These are phyloP conservation scores for Fusarium floridanum DNA, from an alignment of 2,329 filamentous ascomycete genomes.

Conservation along the genomic window DNA sequence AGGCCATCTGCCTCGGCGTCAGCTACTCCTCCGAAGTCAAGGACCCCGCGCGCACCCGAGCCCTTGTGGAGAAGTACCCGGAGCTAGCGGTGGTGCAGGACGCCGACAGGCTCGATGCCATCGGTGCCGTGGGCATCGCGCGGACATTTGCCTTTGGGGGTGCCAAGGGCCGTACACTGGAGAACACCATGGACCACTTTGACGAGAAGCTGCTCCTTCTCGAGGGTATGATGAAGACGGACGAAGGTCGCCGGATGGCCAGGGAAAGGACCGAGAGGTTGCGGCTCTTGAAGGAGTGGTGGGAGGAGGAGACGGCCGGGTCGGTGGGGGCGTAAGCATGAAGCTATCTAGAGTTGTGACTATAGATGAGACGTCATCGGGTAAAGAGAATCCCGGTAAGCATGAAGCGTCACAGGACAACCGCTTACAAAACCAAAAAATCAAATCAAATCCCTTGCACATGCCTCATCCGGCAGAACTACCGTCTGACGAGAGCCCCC, in stretches of 20 bases:
- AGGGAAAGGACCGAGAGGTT: conserved; percentile 66
- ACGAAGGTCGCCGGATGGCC: conserved; percentile 65
- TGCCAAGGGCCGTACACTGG: conserved; percentile 70
- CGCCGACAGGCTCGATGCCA: conserved; percentile 90
- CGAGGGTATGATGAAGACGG: conserved; percentile 74
- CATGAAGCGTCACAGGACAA: background rate
- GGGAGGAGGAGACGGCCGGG: conserved; percentile 63
- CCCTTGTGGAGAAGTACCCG: conserved; percentile 74
- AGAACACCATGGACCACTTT: conserved; percentile 79
- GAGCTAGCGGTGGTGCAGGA: conserved; percentile 84
- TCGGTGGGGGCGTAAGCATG: conserved; percentile 5
- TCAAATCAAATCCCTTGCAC: background rate
- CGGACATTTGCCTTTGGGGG: conserved; percentile 76
- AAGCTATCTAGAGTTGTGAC: background rate
- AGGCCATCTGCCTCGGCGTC: conserved; percentile 80
- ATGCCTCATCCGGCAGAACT: background rate
- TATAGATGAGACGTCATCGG: background rate
- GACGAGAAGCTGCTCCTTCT: conserved; percentile 79
- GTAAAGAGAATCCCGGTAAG: background rate
- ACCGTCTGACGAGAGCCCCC: background rate
- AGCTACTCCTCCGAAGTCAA: conserved; percentile 81
- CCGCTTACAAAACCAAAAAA: background rate
- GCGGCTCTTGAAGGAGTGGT: conserved; percentile 68
- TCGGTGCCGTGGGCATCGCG: conserved; percentile 88
- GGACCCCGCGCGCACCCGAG: conserved; percentile 70